Evolutionary conservation across 116 monocot genomes (phyloP), one percentile per base, ranked within the genome.

Genomic region (Zostera marina): DNA sequence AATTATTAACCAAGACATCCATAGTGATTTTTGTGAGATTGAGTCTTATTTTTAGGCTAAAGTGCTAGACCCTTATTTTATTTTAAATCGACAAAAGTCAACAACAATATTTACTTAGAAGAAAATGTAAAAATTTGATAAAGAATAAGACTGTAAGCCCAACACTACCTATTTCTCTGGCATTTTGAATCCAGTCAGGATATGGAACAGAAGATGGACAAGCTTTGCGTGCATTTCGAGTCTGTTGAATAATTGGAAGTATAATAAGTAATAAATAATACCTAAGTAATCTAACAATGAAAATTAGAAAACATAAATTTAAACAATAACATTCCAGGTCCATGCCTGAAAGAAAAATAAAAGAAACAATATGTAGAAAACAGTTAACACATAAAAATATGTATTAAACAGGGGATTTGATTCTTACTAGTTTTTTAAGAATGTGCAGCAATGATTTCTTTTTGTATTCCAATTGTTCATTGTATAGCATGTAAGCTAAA

Each of bases 181-280:
- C 77, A 49, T 88, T 85, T n/a, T 73, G 62, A 72, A 89, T 67
- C 96, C 96, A 96, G 23, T 85, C 82, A 41, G 96, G 96, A 70
- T 85, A 74, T 15, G 88, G 63, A 72, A 80, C 56, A 48, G 41
- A 66, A 65, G 63, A 58, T 44, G 96, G 89, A 72, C 96, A 96
- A 70, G 96, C 96, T 60, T 96, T 96, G 44, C 85, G 81, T 47
- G 85, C 80, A 76, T 85, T 88, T 11, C 82, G 58, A 58, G 96
- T 88, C 96, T 96, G 65, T 58, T 71, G 25, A 54, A 22, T 23
- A 9, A 53, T 16, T 9, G 52, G 8, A 22, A 22, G 22, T 54
- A 16, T 7, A 48, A 16, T 48, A 48, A 48, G 16, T 16, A 55
- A n/a, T 7, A 55, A 54, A 26, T 12, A 54, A 1, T 8, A 62